Evolutionary conservation across 1,139 yeast genomes (phyloP).

Genomic region (Yamadazyma aaseri): DNA sequence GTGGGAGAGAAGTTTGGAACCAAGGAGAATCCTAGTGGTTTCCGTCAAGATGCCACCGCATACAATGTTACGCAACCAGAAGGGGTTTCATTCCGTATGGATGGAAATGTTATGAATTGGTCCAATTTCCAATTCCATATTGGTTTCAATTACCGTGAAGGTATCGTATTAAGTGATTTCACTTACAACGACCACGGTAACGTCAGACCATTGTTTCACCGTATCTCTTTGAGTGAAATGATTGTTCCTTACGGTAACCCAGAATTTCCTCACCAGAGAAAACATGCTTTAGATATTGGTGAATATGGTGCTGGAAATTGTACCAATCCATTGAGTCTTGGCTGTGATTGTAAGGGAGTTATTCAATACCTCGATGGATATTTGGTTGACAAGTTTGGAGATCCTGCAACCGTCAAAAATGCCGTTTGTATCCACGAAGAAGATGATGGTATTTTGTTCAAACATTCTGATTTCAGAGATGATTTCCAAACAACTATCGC

Average conservation of each 20-base stretch:
- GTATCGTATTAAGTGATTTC: constrained; percentile 74
- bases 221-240: constrained; percentile 79
- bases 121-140: constrained; percentile 73
- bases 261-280: constrained; percentile 77
- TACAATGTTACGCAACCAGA: constrained; percentile 74
- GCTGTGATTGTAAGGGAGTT: constrained; percentile 84
- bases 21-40: constrained; percentile 48
- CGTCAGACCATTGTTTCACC: constrained; percentile 70
- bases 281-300: constrained; percentile 83
- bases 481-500: constrained; percentile 71
- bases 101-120: constrained; percentile 72
- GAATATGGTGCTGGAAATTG: constrained; percentile 87
- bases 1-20: constrained; percentile 59
- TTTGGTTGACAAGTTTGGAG: constrained; percentile 65
- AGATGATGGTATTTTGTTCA: constrained; percentile 74
- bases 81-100: constrained; percentile 74
- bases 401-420: constrained; percentile 66
- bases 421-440: constrained; percentile 85
- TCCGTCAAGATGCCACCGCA: constrained; percentile 60
- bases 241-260: constrained; percentile 84
- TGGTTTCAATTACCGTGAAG: constrained; percentile 85
- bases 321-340: constrained; percentile 74
- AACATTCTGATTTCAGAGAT: constrained; percentile 84
- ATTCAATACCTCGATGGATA: constrained; percentile 79
- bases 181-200: constrained; percentile 72